Evolutionary conservation across 2,329 filamentous ascomycete species (phyloP), one percentile per base, ranked within the genome.

Genomic region (Colletotrichum shisoi): DNA sequence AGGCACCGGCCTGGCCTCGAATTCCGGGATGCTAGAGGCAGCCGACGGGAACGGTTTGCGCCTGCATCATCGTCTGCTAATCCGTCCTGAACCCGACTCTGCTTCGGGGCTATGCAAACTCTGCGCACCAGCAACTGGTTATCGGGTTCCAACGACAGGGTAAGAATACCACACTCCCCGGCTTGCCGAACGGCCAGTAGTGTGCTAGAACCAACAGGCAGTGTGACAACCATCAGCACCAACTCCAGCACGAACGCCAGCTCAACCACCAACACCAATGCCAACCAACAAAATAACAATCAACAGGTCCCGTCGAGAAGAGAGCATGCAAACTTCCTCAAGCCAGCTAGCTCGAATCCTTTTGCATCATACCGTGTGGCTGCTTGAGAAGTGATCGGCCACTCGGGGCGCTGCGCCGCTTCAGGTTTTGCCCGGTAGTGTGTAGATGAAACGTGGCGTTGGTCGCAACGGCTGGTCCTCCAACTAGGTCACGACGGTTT

Each of bases 401-500:
- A 44, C 45, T 44, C 17, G 56, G 44, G 54, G 56, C 49, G 61
- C 51, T 60, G 54, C 62, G 61, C 65, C 61, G 61, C 56, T 59
- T 21, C 61, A 24, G 27, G n/a, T 31, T 21, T n/a, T 57, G 17
- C 24, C 49, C 39, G 45, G 17, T 12, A 34, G 31, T 34, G 8
- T 34, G 31, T 34, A 54, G 48, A 31, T 68, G 65, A 64, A 68
- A 60, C 56, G 44, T 34, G 45, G 65, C 39, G 51, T 49, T 57
- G 34, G 37, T 39, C 51, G 48, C 61, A 68, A 68, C 65, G 62
- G 65, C 44, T 44, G 19, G 58, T 21, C 37, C 37, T 54, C 54
- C 61, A 51, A 46, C 49, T 12, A 12, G 3, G n/a, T 19, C 3
- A 2, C 13, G 39, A 11, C 19, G 19, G 27, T 57, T 64, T 52